These are phyloP conservation scores for Hypoxylon fragiforme DNA, from an alignment of 495 filamentous ascomycete species.

Conservation along the genomic window DNA sequence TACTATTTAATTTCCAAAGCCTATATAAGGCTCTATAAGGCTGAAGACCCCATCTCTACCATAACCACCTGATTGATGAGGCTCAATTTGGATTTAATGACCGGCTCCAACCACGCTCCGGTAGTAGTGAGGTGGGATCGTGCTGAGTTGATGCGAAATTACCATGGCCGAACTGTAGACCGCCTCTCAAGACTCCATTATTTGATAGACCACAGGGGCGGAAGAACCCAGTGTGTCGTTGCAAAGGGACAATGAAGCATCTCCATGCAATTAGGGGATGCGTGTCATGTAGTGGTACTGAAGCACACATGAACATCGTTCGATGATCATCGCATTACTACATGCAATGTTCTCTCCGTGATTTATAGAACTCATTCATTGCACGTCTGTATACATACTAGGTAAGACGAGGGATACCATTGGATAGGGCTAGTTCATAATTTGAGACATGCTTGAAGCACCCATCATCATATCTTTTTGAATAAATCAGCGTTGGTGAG, in stretches of 20 bases:
- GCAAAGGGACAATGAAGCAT: conserved; percentile 8
- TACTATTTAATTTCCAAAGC: conserved; percentile 2
- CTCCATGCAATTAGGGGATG: conserved; percentile 9
- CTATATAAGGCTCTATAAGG: conserved; percentile 34
- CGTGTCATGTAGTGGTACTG: neutral
- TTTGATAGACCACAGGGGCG: conserved; percentile 13
- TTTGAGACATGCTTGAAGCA: too few species aligned
- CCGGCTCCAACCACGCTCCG: conserved; percentile 17
- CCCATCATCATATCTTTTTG: too few species aligned
- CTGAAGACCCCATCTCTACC: conserved; percentile 27
- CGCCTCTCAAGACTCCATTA: conserved; percentile 19
- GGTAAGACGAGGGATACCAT: too few species aligned
- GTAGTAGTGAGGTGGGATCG: conserved; percentile 20
- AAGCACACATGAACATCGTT: conserved; percentile 20
- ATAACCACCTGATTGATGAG: conserved; percentile 20
- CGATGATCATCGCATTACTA: conserved; percentile 33
- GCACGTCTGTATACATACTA: too few species aligned
- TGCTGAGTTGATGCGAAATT: conserved; percentile 22
- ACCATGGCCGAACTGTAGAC: conserved; percentile 30
- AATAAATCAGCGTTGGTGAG: too few species aligned
- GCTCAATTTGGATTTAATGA: conserved; percentile 32
- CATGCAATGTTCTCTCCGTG: neutral
- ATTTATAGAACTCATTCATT: conserved; percentile 4
- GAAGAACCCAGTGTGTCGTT: conserved; percentile 29
- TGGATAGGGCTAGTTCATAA: too few species aligned